Conservation (phyloP, 345 rosid genomes). For the Clausena lansium region DNA sequence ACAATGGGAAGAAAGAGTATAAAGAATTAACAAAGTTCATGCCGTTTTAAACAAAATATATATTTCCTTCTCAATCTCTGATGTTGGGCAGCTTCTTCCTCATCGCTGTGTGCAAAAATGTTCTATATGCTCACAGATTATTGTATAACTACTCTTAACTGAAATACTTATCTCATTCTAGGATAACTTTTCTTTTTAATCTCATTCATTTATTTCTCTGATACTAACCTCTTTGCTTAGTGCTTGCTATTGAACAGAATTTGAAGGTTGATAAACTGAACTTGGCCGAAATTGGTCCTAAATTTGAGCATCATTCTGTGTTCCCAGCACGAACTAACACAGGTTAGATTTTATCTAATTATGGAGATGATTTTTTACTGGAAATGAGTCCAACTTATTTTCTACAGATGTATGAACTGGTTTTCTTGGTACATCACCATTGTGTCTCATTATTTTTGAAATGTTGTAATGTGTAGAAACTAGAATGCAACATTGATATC, state of each 20-base stretch:
- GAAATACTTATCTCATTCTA: not conserved
- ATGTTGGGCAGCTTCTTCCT: not conserved
- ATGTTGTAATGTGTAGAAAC: not conserved
- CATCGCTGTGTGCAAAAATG: not conserved
- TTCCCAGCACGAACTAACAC: slow-evolving; percentile 96
- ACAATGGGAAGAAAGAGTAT: not conserved
- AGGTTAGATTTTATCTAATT: slow-evolving; percentile 46
- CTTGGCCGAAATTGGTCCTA: slow-evolving; percentile 82
- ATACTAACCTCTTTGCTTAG: not conserved
- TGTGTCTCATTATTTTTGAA: not conserved
- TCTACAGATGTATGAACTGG: not conserved
- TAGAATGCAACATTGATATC: not conserved
- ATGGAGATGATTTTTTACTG: not conserved
- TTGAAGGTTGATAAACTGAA: slow-evolving; percentile 78
- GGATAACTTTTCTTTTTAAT: too few relatives aligned
- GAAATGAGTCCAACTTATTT: not conserved
- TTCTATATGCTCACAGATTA: not conserved
- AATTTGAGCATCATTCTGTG: slow-evolving; percentile 81
- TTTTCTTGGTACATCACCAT: not conserved
- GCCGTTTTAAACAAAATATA: not conserved
- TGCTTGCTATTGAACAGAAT: slow-evolving; percentile 39
- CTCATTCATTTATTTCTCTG: not conserved
- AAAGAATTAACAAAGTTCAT: not conserved
- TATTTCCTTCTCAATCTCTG: not conserved
- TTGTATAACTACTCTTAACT: not conserved